These are phyloP conservation scores for Camellia oleifera DNA, from an alignment of 179 eudicot genomes.

Conservation along the genomic window DNA sequence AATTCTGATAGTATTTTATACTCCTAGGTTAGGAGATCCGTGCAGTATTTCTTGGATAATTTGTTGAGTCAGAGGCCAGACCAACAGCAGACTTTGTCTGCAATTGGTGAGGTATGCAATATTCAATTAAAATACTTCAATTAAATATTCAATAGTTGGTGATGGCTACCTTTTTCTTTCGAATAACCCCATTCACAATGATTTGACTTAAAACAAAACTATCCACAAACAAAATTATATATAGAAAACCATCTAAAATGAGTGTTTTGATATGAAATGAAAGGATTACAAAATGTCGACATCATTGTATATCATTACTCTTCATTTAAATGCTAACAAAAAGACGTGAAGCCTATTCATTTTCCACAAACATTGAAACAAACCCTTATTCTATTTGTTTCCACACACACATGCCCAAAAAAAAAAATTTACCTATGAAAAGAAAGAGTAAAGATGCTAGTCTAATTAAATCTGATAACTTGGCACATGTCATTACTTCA, in stretches of 20 bases:
- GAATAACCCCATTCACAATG: neutral
- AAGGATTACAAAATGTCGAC: no score
- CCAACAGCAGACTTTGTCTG: conserved; percentile 90
- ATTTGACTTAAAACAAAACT: no score
- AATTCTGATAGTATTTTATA: conserved; percentile 14
- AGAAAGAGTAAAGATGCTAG: neutral
- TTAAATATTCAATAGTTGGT: neutral
- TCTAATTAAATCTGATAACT: neutral
- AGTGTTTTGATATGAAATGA: no score
- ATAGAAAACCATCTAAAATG: no score
- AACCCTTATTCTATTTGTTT: neutral
- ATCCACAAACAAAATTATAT: no score
- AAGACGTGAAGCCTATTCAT: neutral
- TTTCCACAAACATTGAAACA: neutral
- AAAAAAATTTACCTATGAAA: neutral
- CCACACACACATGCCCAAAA: neutral
- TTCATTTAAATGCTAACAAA: neutral
- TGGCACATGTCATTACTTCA: neutral
- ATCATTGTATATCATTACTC: no score
- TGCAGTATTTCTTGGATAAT: conserved; percentile 90
- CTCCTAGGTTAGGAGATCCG: conserved; percentile 87
- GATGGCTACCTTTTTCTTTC: neutral
- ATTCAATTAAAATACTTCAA: neutral
- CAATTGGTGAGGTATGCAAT: conserved; percentile 89
- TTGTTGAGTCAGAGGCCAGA: conserved; percentile 83